Base-by-base conservation (phyloP, 495 filamentous ascomycete genomes). In the Schizothecium vesticola region DNA sequence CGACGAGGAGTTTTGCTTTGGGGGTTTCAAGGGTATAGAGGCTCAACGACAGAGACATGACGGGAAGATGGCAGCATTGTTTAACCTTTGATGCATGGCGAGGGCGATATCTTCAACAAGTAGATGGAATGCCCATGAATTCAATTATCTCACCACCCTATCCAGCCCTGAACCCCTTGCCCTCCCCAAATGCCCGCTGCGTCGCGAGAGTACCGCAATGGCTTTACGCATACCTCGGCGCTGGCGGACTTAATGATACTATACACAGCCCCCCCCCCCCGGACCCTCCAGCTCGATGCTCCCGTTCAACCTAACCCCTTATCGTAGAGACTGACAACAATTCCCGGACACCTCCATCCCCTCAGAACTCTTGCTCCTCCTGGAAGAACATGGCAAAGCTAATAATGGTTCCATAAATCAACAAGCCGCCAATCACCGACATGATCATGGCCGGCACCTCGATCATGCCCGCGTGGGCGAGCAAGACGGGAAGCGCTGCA, bases 391-490 rank as follows among this genome's bases (percentile, higher is more conserved):
- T 92, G 55, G 87, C 89, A 80, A 99, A 99, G 78, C 89, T 93
- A 77, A 98, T 95, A 76, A 99, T 97, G 16, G 95, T 99, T 36
- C 92, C 93, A 78, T 99, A 99, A 72, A 98, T 98, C 77, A 99
- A 78, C 56, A 97, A 79, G 57, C 95, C 95, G 23, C 95, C 95
- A 62, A 95, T 79, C 71, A 98, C 91, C 29, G 89, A 94, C 95
- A 99, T 98, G 77, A 91, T 80, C 92, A 97, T 97, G 31, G 95
- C 95, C n/a, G 91, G 86, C 56, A 89, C 76, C 63, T 85, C 72
- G 71, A 99, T 98, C 56, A 92, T 81, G 59, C 85, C 87, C 69
- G 90, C 91, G 80, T 97, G 95, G 19, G 92, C 93, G 29, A 99
- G 86, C 56, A 97, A 80, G 9, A 87, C 87, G n/a, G 95, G 95